phyloP scores from a whole-genome alignment of 1,284 basidiomycete genomes.

The Moesziomyces sp. region DNA sequence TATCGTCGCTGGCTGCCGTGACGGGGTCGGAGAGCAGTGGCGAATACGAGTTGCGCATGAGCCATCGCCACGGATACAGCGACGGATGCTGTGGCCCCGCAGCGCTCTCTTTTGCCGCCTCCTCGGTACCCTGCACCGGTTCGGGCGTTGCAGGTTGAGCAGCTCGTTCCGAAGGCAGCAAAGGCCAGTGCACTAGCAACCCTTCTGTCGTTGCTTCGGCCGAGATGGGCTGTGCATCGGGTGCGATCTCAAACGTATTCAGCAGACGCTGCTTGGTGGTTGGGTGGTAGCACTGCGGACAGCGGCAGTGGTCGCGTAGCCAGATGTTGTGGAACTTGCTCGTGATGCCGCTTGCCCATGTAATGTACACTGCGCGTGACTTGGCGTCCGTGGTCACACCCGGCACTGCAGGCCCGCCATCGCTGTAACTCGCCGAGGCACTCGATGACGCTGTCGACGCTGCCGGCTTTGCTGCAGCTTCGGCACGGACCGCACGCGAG shows the following conservation, averaged over 20 bases:
- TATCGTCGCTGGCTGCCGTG: conserved; percentile 71
- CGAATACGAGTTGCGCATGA: conserved; percentile 79
- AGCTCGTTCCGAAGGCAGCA: conserved; percentile 34
- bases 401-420: conserved; percentile 24
- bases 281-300: conserved; percentile 85
- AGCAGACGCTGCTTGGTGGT: conserved; percentile 89
- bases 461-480: conserved; percentile 11
- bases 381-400: conserved; percentile 28
- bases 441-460: conserved; percentile 2
- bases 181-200: conserved; percentile 73
- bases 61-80: conserved; percentile 87
- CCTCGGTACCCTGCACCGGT: not conserved
- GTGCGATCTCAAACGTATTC: conserved; percentile 86
- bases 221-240: conserved; percentile 76
- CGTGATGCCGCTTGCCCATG: conserved; percentile 49
- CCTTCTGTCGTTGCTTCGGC: conserved; percentile 76
- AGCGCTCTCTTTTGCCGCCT: conserved; percentile 1
- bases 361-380: conserved; percentile 31
- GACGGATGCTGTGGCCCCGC: conserved; percentile 73
- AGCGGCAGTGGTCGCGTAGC: conserved; percentile 88
- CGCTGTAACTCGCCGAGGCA: conserved; percentile 18
- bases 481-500: not conserved
- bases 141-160: conserved; percentile 5
- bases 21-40: conserved; percentile 70
- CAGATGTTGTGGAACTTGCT: conserved; percentile 74